phyloP scores from a whole-genome alignment of 495 filamentous ascomycete genomes.

The Emericellopsis terricola region DNA sequence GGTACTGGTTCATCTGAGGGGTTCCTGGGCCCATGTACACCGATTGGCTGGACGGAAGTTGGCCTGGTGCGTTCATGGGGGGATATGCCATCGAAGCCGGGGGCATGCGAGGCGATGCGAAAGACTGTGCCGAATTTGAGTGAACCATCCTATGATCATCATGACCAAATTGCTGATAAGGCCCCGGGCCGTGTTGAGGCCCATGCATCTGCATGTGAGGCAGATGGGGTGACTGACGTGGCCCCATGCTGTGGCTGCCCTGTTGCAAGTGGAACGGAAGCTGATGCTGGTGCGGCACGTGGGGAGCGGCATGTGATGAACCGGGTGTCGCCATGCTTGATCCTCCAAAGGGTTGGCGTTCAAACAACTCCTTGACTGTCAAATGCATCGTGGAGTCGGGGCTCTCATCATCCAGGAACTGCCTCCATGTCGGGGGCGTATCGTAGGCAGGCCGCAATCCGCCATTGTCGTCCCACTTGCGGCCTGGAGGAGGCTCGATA shows the following conservation, averaged over 20 bases:
- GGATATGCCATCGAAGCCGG: slow-evolving; percentile 51
- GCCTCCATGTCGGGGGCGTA: slow-evolving; percentile 65
- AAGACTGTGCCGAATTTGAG: slow-evolving; percentile 57
- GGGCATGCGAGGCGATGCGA: slow-evolving; percentile 59
- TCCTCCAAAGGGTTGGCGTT: slow-evolving; percentile 32
- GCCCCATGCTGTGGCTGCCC: slow-evolving; percentile 20
- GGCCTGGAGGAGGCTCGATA: slow-evolving; percentile 52
- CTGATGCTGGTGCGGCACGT: slow-evolving; percentile 60
- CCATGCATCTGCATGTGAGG: slow-evolving; percentile 46
- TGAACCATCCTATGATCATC: slow-evolving; percentile 82
- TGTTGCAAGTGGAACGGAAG: slow-evolving; percentile 50
- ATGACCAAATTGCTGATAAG: slow-evolving; percentile 41
- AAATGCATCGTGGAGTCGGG: slow-evolving; percentile 35
- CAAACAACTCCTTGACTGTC: slow-evolving; percentile 62
- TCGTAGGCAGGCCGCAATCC: slow-evolving; percentile 62
- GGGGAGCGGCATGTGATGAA: slow-evolving; percentile 31
- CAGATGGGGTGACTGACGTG: slow-evolving; percentile 44
- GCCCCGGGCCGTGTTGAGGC: slow-evolving; percentile 41
- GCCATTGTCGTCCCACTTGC: slow-evolving; percentile 44
- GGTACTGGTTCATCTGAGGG: slow-evolving; percentile 33
- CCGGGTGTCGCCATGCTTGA: slow-evolving; percentile 50
- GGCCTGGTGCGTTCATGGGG: slow-evolving; percentile 47
- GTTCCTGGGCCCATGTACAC: slow-evolving; percentile 51
- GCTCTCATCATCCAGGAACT: slow-evolving; percentile 38
- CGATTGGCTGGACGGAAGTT: slow-evolving; percentile 54